Evolutionary conservation across 176 grass and related monocot species (phyloP).

Genomic region (Saccharum officinarum): DNA sequence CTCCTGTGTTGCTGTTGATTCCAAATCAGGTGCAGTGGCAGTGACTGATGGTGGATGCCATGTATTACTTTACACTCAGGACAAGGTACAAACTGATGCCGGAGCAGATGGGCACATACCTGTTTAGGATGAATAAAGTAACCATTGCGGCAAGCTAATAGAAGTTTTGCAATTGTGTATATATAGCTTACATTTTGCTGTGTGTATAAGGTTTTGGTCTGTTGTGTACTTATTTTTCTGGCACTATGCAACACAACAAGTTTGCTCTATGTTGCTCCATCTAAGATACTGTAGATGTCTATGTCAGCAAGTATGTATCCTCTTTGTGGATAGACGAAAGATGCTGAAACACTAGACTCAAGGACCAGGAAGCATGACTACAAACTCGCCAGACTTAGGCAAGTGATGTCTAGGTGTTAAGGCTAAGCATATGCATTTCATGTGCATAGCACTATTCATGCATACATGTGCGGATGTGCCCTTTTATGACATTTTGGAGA

Average conservation of each 20-base stretch:
- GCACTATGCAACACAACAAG: not conserved
- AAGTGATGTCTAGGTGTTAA: not conserved
- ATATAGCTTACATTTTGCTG: not conserved
- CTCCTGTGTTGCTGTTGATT: slow-evolving; percentile 44
- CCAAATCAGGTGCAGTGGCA: slow-evolving; percentile 51
- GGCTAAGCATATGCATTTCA: too few species aligned
- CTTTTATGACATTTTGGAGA: too few species aligned
- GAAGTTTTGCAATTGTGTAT: not conserved
- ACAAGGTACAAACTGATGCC: not conserved
- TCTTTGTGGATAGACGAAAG: not conserved
- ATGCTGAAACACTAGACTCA: not conserved
- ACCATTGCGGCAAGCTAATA: not conserved
- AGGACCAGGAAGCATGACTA: not conserved
- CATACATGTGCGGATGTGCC: too few species aligned
- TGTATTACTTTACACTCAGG: slow-evolving; percentile 45
- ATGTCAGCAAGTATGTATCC: not conserved
- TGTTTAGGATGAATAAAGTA: not conserved
- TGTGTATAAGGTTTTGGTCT: not conserved
- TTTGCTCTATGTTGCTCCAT: not conserved
- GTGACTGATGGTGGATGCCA: slow-evolving; percentile 53
- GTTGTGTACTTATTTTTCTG: not conserved
- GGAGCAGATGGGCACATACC: not conserved
- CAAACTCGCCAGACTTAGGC: not conserved
- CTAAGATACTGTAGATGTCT: not conserved
- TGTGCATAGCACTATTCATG: not conserved